phyloP scores from a whole-genome alignment of 768 basidiomycete genomes.

The Multifurca ochricompacta region DNA sequence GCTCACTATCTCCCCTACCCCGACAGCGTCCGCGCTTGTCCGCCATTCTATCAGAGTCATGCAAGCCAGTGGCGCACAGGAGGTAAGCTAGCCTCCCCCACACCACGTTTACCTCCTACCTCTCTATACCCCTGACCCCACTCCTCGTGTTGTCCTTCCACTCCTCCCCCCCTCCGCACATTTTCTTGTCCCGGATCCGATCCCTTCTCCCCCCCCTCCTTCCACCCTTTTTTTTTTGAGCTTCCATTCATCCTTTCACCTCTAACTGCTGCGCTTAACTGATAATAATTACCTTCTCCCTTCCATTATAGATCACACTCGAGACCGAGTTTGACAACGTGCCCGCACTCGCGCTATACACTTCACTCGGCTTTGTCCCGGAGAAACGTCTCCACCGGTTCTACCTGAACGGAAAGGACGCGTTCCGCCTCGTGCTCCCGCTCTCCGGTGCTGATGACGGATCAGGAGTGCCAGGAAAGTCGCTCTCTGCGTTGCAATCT shows the following conservation, averaged over 20 bases:
- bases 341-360: constrained; percentile 83
- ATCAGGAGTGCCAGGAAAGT: too few species aligned
- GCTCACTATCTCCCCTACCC: background rate
- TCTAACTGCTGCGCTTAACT: too few species aligned
- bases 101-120: constrained; percentile 17
- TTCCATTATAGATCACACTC: constrained; percentile 63
- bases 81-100: constrained; percentile 44
- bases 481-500: too few species aligned
- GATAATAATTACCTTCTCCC: too few species aligned
- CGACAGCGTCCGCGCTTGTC: constrained; percentile 47
- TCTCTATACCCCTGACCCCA: constrained; percentile 16
- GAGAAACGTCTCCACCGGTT: constrained; percentile 94
- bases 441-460: constrained; percentile 30
- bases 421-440: constrained; percentile 72
- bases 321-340: constrained; percentile 95
- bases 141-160: constrained; percentile 3
- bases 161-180: too few species aligned
- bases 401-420: constrained; percentile 96
- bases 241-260: constrained; percentile 20
- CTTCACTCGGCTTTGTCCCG: constrained; percentile 87
- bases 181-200: background rate
- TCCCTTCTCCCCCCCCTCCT: constrained; percentile 35
- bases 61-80: constrained; percentile 74
- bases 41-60: constrained; percentile 77
- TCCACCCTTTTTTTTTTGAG: constrained; percentile 33